These are phyloP conservation scores for Pleodorina starrii DNA, from an alignment of 139 green algal species.

Conservation along the genomic window DNA sequence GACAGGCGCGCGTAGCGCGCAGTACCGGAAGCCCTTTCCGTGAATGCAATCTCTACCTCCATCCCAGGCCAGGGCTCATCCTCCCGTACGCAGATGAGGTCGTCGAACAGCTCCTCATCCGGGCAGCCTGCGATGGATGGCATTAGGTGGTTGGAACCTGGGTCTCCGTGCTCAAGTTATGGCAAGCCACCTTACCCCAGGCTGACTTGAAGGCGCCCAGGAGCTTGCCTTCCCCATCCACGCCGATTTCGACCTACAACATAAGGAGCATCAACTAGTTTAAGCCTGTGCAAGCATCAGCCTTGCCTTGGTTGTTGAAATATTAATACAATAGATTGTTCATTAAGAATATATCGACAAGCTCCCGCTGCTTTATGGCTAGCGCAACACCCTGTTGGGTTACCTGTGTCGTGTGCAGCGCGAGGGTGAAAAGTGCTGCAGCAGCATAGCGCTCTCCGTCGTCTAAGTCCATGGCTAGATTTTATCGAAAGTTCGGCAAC, in stretches of 20 bases:
- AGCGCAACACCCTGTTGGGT: no score
- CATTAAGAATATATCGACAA: no score
- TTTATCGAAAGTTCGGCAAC: no score
- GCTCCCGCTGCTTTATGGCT: no score
- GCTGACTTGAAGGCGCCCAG: slow-evolving; percentile 35
- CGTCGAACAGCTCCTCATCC: slow-evolving; percentile 60
- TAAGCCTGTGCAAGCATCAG: no score
- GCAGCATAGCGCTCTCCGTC: slow-evolving; percentile 74
- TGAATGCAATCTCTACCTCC: slow-evolving; percentile 7
- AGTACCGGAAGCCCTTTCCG: no score
- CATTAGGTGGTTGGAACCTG: not conserved
- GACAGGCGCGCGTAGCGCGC: no score
- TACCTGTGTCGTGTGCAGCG: slow-evolving; percentile 73
- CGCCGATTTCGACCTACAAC: slow-evolving; percentile 60
- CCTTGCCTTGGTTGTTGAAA: not conserved
- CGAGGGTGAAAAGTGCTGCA: slow-evolving; percentile 80
- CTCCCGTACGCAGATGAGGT: slow-evolving; percentile 47
- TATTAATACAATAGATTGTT: not conserved
- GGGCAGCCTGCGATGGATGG: slow-evolving; percentile 37
- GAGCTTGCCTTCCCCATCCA: slow-evolving; percentile 52
- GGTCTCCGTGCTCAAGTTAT: no score
- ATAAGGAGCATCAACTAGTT: no score
- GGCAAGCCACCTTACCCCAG: slow-evolving; percentile 42
- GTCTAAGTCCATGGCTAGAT: slow-evolving; percentile 64
- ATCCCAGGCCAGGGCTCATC: slow-evolving; percentile 29